A percentile compares a stretch with the other conserved stretches of the same genome.
phyloP scores from a whole-genome alignment of 1,139 yeast species.

The Nakaseomyces nivariensis region DNA sequence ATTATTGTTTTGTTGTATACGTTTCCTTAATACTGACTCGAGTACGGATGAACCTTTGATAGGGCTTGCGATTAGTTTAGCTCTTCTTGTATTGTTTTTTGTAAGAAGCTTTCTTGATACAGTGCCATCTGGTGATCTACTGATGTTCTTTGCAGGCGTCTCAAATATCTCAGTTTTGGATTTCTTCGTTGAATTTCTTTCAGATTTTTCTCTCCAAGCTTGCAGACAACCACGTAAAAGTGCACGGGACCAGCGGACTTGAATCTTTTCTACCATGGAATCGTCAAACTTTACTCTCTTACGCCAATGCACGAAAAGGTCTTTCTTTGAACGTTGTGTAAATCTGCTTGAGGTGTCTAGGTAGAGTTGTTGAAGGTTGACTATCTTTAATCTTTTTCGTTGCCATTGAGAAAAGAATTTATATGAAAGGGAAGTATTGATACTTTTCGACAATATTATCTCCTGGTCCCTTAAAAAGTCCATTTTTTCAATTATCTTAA shows the following conservation, averaged over 20 bases:
- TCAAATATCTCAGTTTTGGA: background rate
- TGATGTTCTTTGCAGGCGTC: background rate
- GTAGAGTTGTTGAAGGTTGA: background rate
- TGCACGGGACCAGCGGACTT: background rate
- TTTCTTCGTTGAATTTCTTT: background rate
- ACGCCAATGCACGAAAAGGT: background rate
- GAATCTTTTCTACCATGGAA: background rate
- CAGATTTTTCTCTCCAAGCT: background rate
- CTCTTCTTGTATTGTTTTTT: slow-evolving; percentile 22
- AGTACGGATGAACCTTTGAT: slow-evolving; percentile 13
- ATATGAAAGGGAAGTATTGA: background rate
- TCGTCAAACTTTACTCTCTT: background rate
- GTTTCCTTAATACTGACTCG: slow-evolving; percentile 8
- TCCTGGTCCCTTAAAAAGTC: background rate
- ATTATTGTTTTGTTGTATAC: background rate
- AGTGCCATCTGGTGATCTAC: background rate
- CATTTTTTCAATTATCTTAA: background rate
- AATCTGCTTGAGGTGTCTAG: background rate
- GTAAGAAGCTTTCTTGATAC: background rate
- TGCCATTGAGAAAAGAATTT: background rate
- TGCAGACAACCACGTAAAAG: slow-evolving; percentile 1
- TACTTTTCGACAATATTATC: background rate
- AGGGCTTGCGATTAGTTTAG: slow-evolving; percentile 25
- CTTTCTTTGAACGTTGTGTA: background rate
- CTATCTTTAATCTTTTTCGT: background rate